Evolutionary conservation across 2,329 filamentous ascomycete genomes (phyloP).

Genomic region (Fusarium sp.): DNA sequence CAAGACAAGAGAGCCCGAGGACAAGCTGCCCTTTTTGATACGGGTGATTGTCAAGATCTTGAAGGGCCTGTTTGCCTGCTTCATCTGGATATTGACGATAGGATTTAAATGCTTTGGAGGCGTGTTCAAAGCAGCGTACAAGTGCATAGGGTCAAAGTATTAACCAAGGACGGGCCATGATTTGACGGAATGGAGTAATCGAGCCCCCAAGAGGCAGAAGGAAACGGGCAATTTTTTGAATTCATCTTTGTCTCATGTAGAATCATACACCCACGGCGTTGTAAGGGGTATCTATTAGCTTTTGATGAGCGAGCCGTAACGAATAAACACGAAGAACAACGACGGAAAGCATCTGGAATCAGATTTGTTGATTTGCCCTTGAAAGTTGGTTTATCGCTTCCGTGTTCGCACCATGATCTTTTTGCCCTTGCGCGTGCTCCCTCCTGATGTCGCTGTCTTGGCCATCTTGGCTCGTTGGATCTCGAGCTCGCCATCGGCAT

Average conservation of each 20-base stretch:
- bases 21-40: constrained; percentile 61
- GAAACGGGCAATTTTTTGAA: constrained; percentile 7
- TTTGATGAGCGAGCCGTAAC: constrained; percentile 35
- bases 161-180: constrained; percentile 37
- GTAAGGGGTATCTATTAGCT: constrained; percentile 43
- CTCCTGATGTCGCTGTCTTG: constrained; percentile 69
- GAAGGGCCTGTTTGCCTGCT: constrained; percentile 63
- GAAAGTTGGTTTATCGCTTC: constrained; percentile 59
- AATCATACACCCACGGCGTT: constrained; percentile 43
- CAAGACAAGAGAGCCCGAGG: constrained; percentile 52
- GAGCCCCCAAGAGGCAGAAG: constrained; percentile 1
- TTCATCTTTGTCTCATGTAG: constrained; percentile 40
- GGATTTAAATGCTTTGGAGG: constrained; percentile 62
- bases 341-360: background rate
- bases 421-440: constrained; percentile 66
- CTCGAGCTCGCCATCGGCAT: constrained; percentile 66
- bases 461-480: constrained; percentile 70
- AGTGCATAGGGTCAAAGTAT: constrained; percentile 58
- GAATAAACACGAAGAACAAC: constrained; percentile 35
- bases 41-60: constrained; percentile 61
- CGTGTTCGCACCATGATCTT: constrained; percentile 70
- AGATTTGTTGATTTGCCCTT: constrained; percentile 7
- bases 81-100: constrained; percentile 67
- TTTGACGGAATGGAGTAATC: constrained; percentile 14
- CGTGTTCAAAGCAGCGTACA: constrained; percentile 61